Base-by-base conservation (phyloP, 2,329 filamentous ascomycete species). In the Aspergillus aculeatus region DNA sequence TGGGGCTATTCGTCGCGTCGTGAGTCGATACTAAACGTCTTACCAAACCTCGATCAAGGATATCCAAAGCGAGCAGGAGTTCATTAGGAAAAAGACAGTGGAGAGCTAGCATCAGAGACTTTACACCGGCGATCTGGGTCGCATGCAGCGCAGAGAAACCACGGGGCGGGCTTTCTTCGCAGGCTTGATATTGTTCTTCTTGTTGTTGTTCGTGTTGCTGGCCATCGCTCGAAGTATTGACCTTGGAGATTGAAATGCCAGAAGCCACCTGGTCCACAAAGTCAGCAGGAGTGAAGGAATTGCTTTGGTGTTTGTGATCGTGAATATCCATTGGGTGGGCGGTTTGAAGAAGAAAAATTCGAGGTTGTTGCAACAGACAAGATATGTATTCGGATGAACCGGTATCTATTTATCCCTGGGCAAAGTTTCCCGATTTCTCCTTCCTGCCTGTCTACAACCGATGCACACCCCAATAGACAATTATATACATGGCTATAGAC, bases 11-110 rank as follows among this genome's bases (percentile, higher is more conserved):
- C 23, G 44, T 47, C 19, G 10, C 21, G 48, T 56, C 44, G 44
- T 65, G 57, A 7, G 49, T 35, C 29, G 60, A 47, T 10, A 72
- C 48, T 16, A 87, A 74, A 1, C 86, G 82, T 5, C 82, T 86
- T 35, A 96, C 85, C 0, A 95, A 83, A 2, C 83, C 79, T 26
- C 91, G 85, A 74, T 99, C 95, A 0, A 99, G 82, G 0, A 98
- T 82, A 74, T 98, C 93, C 2, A 99, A 82, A 0, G 94, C 92
- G 2, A 92, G 90, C 1, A 97, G 86, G 2, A 97, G 78, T 56
- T 92, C 84, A 63, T 86, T 85, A 0, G 92, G 92, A 70, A 96
- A 96, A 14, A 97, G 79, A 35, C 92, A 89, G 77, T 97, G 93
- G 0, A 96, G 83, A 0, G 91, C 92, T 1, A 92, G 79, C n/a